Evolutionary conservation across 2,329 filamentous ascomycete species (phyloP), one percentile per base, ranked within the genome.

Genomic region (Ilyonectria sp.): DNA sequence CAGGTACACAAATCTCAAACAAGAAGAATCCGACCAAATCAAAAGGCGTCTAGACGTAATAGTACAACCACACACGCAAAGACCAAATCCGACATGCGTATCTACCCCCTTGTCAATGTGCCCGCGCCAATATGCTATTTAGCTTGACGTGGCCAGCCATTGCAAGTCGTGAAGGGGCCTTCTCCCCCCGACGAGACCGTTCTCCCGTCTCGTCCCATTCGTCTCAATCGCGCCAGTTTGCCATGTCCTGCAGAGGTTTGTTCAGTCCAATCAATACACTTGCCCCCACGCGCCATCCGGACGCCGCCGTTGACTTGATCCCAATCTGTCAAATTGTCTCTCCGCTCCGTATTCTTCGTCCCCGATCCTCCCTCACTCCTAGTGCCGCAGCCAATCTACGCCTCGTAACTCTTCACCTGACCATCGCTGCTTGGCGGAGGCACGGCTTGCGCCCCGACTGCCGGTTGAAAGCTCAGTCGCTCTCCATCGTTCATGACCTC

Each of bases 341-440:
- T 60, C 43, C 23, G 59, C 40, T 8, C 47, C 13, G 52, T 44
- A 21, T 35, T 43, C 63, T 13, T 56, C 31, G n/a, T 49, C 55
- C 54, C 21, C 31, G 44, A 54, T 62, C 54, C 31, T 47, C 29
- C 54, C 56, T 15, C 43, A 31, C 31, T 53, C n/a, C 31, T 35
- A 11, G 13, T 52, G 17, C 33, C 13, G 21, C 21, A 47, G 13
- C 29, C 64, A 40, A 23, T 50, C 76, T 81, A 90, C 62, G 86
- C 84, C 76, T 90, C 88, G 69, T 85, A 87, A 73, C 83, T 89
- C 80, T 90, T 91, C 69, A 89, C 82, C 62, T 85, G 84, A 5
- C 86, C 86, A 63, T 86, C 84, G 31, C 81, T 85, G 75, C 88
- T 88, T 60, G 89, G 81, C 15, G 89, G 88, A 72, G 87, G 86